Evolutionary conservation across 1,284 basidiomycete genomes (phyloP), one percentile per base, ranked within the genome.

Genomic region (Fomitiporia mediterranea): DNA sequence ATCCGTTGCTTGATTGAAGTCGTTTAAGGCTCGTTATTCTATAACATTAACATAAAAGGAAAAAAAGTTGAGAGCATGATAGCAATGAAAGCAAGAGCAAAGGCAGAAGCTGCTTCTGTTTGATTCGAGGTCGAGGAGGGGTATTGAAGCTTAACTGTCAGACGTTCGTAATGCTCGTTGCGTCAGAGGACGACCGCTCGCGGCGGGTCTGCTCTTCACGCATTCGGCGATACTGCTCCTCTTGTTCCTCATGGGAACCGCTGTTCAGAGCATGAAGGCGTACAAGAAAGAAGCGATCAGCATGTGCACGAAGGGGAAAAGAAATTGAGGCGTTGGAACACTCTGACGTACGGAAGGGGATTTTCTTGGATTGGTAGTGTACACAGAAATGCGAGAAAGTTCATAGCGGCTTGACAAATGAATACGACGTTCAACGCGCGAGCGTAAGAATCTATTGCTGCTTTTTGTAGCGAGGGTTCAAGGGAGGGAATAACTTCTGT

Each of bases 341-440:
- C 49, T 34, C 37, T 40, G 47, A 75, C 86, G 70, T 68, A 89
- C 84, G 88, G 84, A 61, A 89, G 67, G 30, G 77, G 71, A 64
- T 83, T 84, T 66, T 91, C 89, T 71, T 89, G 81, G 53, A 92
- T 90, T 3, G 86, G 84, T 60, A 90, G 61, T 65, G 81, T 84
- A 73, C 76, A 70, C 74, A 78, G 69, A 66, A 91, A 79, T 38
- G 79, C 78, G 52, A 88, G 64, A 65, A 89, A 64, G 61, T 83
- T 84, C 62, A 83, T 70, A 27, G 77, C 86, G 59, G 79, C 76
- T 66, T 84, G 86, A 64, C 84, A 86, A 58, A 93, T 81, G 74
- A 98, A 99, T 54, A 96, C 93, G 62, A 84, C 82, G 63, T 83
- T 83, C 62, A 98, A 74, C 44, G 92, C 90, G 64, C 83, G 81